Evolutionary conservation across 1,284 basidiomycete species (phyloP), one percentile per base, ranked within the genome.

Genomic region (Sphagnurus paluster): DNA sequence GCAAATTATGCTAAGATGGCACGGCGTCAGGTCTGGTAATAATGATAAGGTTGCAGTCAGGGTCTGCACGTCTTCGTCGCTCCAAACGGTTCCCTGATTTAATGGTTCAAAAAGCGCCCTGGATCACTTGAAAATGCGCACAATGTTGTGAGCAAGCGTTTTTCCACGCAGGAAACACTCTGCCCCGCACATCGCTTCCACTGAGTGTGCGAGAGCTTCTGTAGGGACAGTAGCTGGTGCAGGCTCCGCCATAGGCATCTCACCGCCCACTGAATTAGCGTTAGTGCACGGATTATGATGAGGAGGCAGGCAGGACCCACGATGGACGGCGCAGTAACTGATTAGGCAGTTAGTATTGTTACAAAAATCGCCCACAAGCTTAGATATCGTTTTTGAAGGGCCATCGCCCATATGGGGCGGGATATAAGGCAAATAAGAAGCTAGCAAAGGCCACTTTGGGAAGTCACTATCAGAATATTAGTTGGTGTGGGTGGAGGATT

Each of bases 311-410:
- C 9, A 20, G n/a, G 40, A 60, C 65, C 56, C 55, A 78, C 80
- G 58, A 56, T 84, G 82, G 2, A 70, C 63, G 25, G 63, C 57
- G 53, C 82, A 85, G 46, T 74, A 73, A 1, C 72, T 66, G 14
- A 75, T 71, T 1, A 75, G 30, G 50, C 82, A 84, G 41, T 69
- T 80, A n/a, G 71, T 46, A 44, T 72, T 77, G 5, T 71, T 69
- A 58, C 82, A 84, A 53, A 83, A 81, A 1, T 72, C 50, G 9
- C 64, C 57, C 1, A 73, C 57, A 21, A 74, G 53, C 7, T 63
- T 65, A 21, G 52, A 25, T 2, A 64, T 33, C 2, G 52, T 55
- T 10, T 42, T 33, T n/a, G 51, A 35, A 14, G 50, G 57, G 4
- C 32, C 49, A 17, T 46, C 19, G 1, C 25, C 26, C 8, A 32